Conservation (phyloP, 179 eudicot genomes). For the Patellifolia procumbens region DNA sequence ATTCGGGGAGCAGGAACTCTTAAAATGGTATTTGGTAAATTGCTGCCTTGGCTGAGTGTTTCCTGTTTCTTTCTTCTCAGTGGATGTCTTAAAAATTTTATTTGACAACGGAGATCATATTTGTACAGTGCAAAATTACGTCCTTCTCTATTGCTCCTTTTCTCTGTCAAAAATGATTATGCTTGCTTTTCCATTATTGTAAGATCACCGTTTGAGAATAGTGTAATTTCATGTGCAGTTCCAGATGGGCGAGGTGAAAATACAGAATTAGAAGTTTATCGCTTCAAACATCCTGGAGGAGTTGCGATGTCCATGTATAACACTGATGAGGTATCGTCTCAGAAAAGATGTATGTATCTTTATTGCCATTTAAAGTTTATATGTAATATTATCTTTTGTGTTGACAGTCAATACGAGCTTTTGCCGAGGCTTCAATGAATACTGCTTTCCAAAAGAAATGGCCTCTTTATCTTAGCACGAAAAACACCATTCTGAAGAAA, state of each 20-base stretch:
- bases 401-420: conserved; percentile 67
- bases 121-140: background rate
- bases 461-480: conserved; percentile 99
- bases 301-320: conserved; percentile 94
- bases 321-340: conserved; percentile 79
- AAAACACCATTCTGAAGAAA: conserved; percentile 94
- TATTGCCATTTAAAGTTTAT: background rate
- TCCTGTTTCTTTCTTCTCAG: background rate
- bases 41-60: conserved; percentile 14
- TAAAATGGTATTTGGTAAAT: conserved; percentile 84
- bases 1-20: conserved; percentile 92
- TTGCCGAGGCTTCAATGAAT: conserved; percentile 96
- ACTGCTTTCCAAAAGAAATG: conserved; percentile 81
- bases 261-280: conserved; percentile 72
- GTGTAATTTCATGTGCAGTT: conserved; percentile 39
- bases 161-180: background rate
- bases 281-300: conserved; percentile 77
- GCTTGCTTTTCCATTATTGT: background rate
- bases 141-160: background rate
- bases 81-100: background rate
- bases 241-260: conserved; percentile 76
- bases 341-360: background rate
- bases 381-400: conserved; percentile 19
- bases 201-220: background rate
- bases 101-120: background rate